These are phyloP conservation scores for Mercurialis annua DNA, from an alignment of 345 rosid species.

Conservation along the genomic window DNA sequence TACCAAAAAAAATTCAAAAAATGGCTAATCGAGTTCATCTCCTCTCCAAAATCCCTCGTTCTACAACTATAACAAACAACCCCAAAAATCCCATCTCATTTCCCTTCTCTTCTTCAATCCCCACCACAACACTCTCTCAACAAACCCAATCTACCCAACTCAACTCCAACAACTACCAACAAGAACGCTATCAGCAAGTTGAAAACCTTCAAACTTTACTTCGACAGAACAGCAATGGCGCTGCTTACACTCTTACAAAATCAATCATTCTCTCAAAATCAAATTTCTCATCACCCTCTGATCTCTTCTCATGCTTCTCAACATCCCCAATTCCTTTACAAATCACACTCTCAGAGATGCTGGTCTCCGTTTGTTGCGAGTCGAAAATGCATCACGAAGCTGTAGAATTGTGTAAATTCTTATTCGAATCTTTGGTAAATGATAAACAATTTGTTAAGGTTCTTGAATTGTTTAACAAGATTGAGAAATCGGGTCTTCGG, in stretches of 20 bases:
- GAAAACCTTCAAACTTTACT: constrained; percentile 49
- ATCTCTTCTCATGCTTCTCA: constrained; percentile 51
- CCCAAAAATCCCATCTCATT: neutral
- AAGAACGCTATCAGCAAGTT: constrained; percentile 36
- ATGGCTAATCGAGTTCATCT: constrained; percentile 5
- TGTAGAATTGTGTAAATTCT: constrained; percentile 34
- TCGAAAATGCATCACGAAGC: constrained; percentile 50
- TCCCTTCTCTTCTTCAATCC: constrained; percentile 6
- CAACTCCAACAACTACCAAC: constrained; percentile 12
- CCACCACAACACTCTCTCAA: neutral
- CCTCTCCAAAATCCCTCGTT: neutral
- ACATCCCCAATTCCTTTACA: constrained; percentile 40
- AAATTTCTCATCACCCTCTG: constrained; percentile 43
- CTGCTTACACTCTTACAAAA: constrained; percentile 45
- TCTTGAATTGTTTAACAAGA: constrained; percentile 48
- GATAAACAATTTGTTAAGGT: constrained; percentile 36
- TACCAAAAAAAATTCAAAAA: neutral
- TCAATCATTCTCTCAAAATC: constrained; percentile 39
- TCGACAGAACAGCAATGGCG: constrained; percentile 41
- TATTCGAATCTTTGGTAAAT: constrained; percentile 43
- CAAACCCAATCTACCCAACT: constrained; percentile 5
- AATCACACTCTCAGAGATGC: constrained; percentile 37
- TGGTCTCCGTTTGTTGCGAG: constrained; percentile 41
- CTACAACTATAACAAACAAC: neutral
- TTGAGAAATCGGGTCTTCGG: constrained; percentile 40